Conservation (phyloP, 305 asterid species). For the Rubia tinctorum region DNA sequence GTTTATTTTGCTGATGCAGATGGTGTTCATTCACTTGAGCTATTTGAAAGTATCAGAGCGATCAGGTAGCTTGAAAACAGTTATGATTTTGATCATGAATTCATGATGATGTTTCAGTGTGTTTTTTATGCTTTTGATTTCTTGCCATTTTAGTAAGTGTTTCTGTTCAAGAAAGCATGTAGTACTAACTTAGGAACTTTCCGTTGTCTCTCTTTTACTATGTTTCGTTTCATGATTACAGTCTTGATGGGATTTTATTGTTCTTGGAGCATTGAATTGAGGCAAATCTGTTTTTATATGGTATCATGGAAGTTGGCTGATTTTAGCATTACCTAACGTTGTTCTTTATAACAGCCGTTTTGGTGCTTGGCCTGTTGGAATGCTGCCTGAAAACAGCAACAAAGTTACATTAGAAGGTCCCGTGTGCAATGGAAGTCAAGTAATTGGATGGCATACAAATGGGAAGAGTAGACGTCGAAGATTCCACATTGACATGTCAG, state of each 20-base stretch:
- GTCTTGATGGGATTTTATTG: neutral
- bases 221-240: neutral
- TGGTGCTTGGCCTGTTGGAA: conserved; percentile 98
- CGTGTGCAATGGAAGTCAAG: conserved; percentile 83
- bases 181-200: neutral
- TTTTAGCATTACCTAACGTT: conserved; percentile 13
- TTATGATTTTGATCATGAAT: neutral
- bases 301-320: conserved; percentile 5
- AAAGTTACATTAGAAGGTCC: conserved; percentile 90
- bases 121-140: neutral
- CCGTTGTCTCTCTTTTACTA: neutral
- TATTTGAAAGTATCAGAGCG: conserved; percentile 65
- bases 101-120: conserved; percentile 1
- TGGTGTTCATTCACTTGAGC: conserved; percentile 71
- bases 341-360: conserved; percentile 57
- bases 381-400: conserved; percentile 85
- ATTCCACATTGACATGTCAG: conserved; percentile 97
- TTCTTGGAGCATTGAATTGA: conserved; percentile 5
- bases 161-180: neutral
- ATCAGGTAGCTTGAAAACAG: conserved; percentile 50
- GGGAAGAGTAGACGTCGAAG: conserved; percentile 89
- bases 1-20: conserved; percentile 95
- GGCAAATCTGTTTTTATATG: neutral
- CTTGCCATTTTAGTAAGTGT: neutral
- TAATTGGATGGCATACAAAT: conserved; percentile 97